Base-by-base conservation (phyloP, 148 eudicot species). In the Heliosperma pusillum region DNA sequence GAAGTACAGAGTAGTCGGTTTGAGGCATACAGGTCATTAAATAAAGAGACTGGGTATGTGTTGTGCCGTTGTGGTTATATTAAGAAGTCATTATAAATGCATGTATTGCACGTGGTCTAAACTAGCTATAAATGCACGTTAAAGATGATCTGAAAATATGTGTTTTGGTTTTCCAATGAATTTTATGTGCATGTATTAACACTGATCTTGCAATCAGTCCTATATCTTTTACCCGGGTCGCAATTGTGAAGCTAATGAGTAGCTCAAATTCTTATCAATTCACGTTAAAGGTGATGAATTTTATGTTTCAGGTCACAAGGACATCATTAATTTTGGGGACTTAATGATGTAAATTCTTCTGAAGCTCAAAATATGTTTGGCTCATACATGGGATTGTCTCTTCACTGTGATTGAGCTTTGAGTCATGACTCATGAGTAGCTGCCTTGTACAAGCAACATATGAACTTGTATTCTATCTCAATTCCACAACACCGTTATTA, bases 291-390 rank as follows among this genome's bases (percentile, higher is more conserved):
- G 10, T 36, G 42, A 36, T 36, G 42, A 36, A 36, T 36, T 36
- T 36, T 36, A 36, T 36, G 42, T 71, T 45, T 66, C 80, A 81
- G 80, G 85, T 70, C 82, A 79, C 75, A 68, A 44, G 24, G 79
- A 75, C 68, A 73, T 79, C 68, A 76, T 71, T 33, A 55, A 58
- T 78, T 75, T 69, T 26, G 81, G 77, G 56, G 69, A 71, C 24
- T 30, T 55, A 8, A 52, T 66, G 65, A 16, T 16, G 86, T 84
- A 74, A 84, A 36, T 36, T 36, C 9, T 83, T 88, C 86, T 80
- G 80, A 80, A 83, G 83, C 33, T 57, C 50, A 10, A 50, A 55
- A 9, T 29, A 64, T 10, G 42, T 36, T 36, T 36, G 9, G 7
- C 42, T 36, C 42, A 7, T 36, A 7, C 42, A n/a, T n/a, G n/a